Base-by-base conservation (phyloP, 768 basidiomycete species). In the Cyclocybe cylindracea region DNA sequence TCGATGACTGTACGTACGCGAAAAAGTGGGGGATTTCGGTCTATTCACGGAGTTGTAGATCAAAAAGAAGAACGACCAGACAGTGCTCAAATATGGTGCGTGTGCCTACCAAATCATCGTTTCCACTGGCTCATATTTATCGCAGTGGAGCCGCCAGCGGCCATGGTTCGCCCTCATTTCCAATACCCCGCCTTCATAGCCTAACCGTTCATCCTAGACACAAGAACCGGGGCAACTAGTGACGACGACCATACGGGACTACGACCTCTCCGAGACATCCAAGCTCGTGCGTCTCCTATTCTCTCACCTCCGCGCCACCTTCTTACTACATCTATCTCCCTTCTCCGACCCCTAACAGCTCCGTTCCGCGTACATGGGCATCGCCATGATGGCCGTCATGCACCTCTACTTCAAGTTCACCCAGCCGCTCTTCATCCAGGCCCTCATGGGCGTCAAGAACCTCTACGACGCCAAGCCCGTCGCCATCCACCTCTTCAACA, bases 391-490 rank as follows among this genome's bases (percentile, higher is more conserved):
- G 89, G 79, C 65, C 52, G 87, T 94, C 78, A 85, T 98, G 77
- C 96, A 99, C 75, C 55, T 89, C 47, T 98, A 98, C 82, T 77
- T 98, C 74, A 85, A 90, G 67, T 98, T 91, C 81, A 95, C 94
- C 6, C 95, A 96, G 66, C 96, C 96, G 5, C 83, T 98, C 58
- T 96, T 98, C 74, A 89, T 98, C 58, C 96, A 98, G 69, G 83
- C 83, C 11, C 80, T 99, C 60, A 97, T 96, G 93, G 91, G 91
- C n/a, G 51, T 97, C 64, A 98, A 99, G 78, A 82, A 79, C 40
- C 69, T 95, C 29, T 91, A 89, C 69, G 96, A 98, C 63, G 86
- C 89, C 51, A 93, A 93, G 66, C 81, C 82, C 13, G 80, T 95
- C 57, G 78, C 85, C 36, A 87, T 99, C 54, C 87, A 96, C 75